Evolutionary conservation across 495 filamentous ascomycete genomes (phyloP).

Genomic region (Venustampulla echinocandica): DNA sequence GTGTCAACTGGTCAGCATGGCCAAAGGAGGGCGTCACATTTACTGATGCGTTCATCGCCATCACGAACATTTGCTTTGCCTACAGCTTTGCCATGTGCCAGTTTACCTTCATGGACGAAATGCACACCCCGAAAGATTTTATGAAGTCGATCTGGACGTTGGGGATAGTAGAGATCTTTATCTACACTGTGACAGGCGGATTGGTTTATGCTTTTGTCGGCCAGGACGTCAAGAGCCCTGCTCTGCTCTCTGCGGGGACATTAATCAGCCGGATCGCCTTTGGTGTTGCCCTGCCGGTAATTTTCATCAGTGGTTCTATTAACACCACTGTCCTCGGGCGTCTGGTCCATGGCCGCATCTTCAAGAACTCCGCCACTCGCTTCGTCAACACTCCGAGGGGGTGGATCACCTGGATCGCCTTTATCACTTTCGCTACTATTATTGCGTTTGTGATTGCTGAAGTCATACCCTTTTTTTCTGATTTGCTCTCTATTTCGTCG

Average conservation of each 20-base stretch:
- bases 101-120: conserved; percentile 73
- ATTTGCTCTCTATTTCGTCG: conserved; percentile 51
- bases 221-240: conserved; percentile 56
- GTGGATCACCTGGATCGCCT: conserved; percentile 49
- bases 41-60: conserved; percentile 48
- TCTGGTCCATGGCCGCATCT: not conserved
- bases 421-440: conserved; percentile 49
- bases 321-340: conserved; percentile 43
- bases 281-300: conserved; percentile 60
- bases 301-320: conserved; percentile 45
- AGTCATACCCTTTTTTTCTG: conserved; percentile 63
- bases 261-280: conserved; percentile 63
- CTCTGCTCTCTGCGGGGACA: conserved; percentile 54
- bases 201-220: conserved; percentile 71
- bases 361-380: conserved; percentile 37
- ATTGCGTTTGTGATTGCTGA: conserved; percentile 63
- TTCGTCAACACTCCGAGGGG: conserved; percentile 53
- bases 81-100: conserved; percentile 56
- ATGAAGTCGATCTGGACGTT: conserved; percentile 58
- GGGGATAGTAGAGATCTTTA: conserved; percentile 53
- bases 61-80: conserved; percentile 70
- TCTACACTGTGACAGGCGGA: conserved; percentile 59
- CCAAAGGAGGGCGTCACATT: conserved; percentile 32
- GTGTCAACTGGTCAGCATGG: conserved; percentile 17
- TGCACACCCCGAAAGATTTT: conserved; percentile 59